These are phyloP conservation scores for Phytophthora palmivora DNA, from an alignment of 352 stramenopile genomes.

Conservation along the genomic window DNA sequence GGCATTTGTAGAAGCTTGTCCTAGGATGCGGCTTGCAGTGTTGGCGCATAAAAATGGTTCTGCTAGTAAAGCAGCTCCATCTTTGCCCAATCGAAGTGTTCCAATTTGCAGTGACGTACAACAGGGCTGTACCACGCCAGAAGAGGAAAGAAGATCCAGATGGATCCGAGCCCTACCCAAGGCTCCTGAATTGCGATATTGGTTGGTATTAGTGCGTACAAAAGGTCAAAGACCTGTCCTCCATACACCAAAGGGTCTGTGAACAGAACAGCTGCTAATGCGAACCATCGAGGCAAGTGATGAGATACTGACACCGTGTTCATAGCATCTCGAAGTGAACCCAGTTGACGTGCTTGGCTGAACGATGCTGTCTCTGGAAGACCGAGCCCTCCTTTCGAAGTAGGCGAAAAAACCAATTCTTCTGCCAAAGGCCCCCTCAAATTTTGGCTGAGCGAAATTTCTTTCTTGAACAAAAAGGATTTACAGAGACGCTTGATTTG, in stretches of 20 bases:
- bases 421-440: not conserved
- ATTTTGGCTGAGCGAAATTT: too few species aligned
- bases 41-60: conserved; percentile 1
- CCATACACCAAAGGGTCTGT: conserved; percentile 7
- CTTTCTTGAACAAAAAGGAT: too few species aligned
- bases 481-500: conserved; percentile 16
- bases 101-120: not conserved
- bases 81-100: conserved; percentile 1
- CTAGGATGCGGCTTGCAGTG: not conserved
- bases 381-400: conserved; percentile 8
- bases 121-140: not conserved
- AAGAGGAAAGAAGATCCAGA: conserved; percentile 18
- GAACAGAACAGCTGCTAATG: conserved; percentile 1
- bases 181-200: not conserved
- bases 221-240: too few species aligned
- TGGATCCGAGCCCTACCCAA: conserved; percentile 1
- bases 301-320: not conserved
- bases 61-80: too few species aligned
- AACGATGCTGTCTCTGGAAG: conserved; percentile 3
- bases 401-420: conserved; percentile 15
- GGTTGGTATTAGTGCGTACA: conserved; percentile 14
- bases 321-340: conserved; percentile 19
- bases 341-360: conserved; percentile 7
- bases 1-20: not conserved
- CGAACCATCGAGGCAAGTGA: conserved; percentile 9